Conservation (phyloP, 1,284 basidiomycete genomes). For the Trametes hirsuta region DNA sequence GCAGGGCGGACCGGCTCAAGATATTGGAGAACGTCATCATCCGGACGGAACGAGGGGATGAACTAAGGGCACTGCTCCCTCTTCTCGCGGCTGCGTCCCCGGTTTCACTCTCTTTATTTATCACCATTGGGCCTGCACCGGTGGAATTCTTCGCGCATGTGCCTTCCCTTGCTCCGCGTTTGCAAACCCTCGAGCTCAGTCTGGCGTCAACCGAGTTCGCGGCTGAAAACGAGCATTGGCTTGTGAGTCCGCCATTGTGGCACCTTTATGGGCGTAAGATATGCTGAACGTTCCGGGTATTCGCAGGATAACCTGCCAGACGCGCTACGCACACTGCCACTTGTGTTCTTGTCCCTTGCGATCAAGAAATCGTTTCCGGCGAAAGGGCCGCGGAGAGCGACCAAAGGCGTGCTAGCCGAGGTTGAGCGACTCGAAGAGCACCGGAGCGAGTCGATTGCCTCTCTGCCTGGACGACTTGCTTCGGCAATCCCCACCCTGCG, state of each 20-base stretch:
- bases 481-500: neutral
- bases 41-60: neutral
- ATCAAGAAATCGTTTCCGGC: neutral
- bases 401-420: neutral
- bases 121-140: neutral
- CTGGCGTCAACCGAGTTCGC: neutral
- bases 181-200: constrained; percentile 6
- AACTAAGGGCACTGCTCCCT: neutral
- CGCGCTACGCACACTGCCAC: neutral
- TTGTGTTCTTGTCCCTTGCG: neutral
- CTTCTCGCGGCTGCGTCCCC: neutral
- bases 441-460: neutral
- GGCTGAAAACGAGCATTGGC: neutral
- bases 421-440: neutral
- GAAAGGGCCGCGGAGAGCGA: too few species aligned
- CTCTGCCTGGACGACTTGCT: neutral
- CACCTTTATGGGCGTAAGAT: too few species aligned
- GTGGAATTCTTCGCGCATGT: constrained; percentile 6
- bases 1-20: neutral
- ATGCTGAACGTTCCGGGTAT: too few species aligned
- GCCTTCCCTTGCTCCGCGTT: neutral
- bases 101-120: neutral
- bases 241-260: constrained; percentile 1
- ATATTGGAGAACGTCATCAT: neutral
- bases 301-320: neutral